These are phyloP conservation scores for Fusarium hainanense DNA, from an alignment of 2,329 filamentous ascomycete genomes.

Conservation along the genomic window DNA sequence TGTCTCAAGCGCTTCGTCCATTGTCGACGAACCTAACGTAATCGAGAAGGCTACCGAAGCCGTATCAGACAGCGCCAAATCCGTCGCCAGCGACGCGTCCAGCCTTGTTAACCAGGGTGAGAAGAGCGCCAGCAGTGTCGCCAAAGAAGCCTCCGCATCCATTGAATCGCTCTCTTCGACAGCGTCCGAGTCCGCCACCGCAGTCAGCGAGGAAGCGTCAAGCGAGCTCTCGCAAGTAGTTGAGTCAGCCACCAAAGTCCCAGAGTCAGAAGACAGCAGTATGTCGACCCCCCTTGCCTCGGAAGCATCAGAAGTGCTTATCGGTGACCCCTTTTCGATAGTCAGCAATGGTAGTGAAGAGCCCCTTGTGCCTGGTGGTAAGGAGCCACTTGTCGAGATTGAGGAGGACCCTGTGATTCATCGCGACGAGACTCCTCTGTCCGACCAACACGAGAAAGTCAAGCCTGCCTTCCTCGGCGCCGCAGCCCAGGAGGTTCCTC, in stretches of 20 bases:
- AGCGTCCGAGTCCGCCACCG: constrained; percentile 40
- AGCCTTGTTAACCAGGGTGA: constrained; percentile 25
- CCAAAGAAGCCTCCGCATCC: constrained; percentile 31
- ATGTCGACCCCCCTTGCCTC: constrained; percentile 42
- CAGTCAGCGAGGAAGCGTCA: constrained; percentile 32
- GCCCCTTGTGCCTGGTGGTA: constrained; percentile 40
- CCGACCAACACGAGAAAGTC: constrained; percentile 49
- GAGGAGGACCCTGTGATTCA: constrained; percentile 41
- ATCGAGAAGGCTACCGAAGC: constrained; percentile 29
- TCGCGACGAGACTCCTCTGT: constrained; percentile 40
- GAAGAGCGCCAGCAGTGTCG: constrained; percentile 25
- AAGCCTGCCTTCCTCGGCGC: constrained; percentile 64
- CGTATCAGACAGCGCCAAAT: constrained; percentile 20
- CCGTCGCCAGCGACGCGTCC: constrained; percentile 31
- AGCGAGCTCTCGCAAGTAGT: constrained; percentile 39
- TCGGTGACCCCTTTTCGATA: constrained; percentile 39
- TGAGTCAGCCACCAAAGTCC: constrained; percentile 28
- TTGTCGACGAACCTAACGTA: constrained; percentile 24
- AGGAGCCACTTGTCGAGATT: constrained; percentile 45
- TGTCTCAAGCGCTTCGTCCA: constrained; percentile 24
- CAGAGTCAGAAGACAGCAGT: constrained; percentile 37
- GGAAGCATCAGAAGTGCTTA: constrained; percentile 43
- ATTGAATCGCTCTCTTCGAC: constrained; percentile 29
- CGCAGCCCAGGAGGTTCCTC: constrained; percentile 62
- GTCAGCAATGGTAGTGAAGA: constrained; percentile 46